These are phyloP conservation scores for Orbilia oligospora DNA, from an alignment of 2,329 filamentous ascomycete species.

Conservation along the genomic window DNA sequence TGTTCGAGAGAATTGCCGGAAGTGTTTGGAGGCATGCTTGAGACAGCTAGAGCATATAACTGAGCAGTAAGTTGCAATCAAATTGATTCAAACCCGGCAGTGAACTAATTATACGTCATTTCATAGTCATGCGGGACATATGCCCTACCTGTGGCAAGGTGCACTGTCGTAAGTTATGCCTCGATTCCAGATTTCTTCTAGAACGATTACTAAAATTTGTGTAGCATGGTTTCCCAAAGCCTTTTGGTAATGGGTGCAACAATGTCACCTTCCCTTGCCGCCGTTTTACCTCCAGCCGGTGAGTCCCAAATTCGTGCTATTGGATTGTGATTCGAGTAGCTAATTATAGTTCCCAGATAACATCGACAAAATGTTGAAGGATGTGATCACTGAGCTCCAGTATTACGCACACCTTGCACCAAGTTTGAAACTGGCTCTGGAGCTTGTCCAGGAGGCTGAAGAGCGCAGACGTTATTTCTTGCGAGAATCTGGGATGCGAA, in stretches of 20 bases:
- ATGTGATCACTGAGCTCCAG: slow-evolving; percentile 82
- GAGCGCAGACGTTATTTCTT: slow-evolving; percentile 77
- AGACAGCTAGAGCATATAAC: slow-evolving; percentile 83
- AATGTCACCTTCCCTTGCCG: slow-evolving; percentile 80
- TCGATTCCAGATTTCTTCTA: neutral
- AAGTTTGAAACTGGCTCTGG: slow-evolving; percentile 80
- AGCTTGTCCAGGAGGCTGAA: slow-evolving; percentile 85
- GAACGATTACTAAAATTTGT: slow-evolving; percentile 10
- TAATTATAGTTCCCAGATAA: slow-evolving; percentile 67
- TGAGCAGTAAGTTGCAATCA: slow-evolving; percentile 75
- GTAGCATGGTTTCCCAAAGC: slow-evolving; percentile 80
- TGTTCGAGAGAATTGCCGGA: slow-evolving; percentile 83
- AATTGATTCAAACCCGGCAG: neutral
- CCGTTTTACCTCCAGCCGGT: slow-evolving; percentile 73
- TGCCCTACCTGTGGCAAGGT: slow-evolving; percentile 89
- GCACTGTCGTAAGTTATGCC: slow-evolving; percentile 73
- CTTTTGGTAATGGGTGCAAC: slow-evolving; percentile 87
- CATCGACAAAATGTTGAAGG: slow-evolving; percentile 82
- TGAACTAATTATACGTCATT: slow-evolving; percentile 9
- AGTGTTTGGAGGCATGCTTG: slow-evolving; percentile 84
- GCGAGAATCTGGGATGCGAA: slow-evolving; percentile 66
- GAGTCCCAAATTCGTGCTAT: slow-evolving; percentile 55
- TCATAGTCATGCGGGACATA: slow-evolving; percentile 80
- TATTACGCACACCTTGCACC: slow-evolving; percentile 81
- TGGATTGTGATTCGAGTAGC: slow-evolving; percentile 67